phyloP scores from a whole-genome alignment of 805 yeast species.

The Kregervanrija fluxuum region DNA sequence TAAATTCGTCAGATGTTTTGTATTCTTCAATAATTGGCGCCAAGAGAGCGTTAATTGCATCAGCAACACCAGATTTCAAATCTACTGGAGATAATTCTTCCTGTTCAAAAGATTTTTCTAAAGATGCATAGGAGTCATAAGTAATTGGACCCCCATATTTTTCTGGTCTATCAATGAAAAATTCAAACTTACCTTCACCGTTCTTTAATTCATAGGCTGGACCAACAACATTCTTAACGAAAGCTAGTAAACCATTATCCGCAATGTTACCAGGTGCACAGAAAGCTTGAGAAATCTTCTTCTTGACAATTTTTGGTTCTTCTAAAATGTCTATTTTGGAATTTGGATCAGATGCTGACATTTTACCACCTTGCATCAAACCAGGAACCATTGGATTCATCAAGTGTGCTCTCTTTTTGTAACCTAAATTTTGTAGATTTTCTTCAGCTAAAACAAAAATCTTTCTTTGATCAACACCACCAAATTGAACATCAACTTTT shows the following conservation, averaged over 20 bases:
- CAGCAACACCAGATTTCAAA: conserved; percentile 86
- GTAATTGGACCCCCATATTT: conserved; percentile 92
- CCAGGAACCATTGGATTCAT: conserved; percentile 99
- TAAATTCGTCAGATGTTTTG: conserved; percentile 58
- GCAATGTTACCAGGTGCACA: conserved; percentile 93
- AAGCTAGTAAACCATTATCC: conserved; percentile 85
- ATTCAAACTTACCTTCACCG: conserved; percentile 51
- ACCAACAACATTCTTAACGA: conserved; percentile 73
- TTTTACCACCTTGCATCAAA: conserved; percentile 91
- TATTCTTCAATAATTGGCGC: conserved; percentile 78
- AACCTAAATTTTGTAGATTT: conserved; percentile 76
- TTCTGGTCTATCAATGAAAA: conserved; percentile 85
- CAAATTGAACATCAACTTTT: conserved; percentile 89
- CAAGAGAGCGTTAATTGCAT: conserved; percentile 69
- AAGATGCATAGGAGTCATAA: conserved; percentile 56
- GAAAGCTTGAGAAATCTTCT: conserved; percentile 87
- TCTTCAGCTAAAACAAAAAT: conserved; percentile 97
- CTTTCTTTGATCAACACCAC: conserved; percentile 98
- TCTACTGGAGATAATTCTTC: conserved; percentile 87
- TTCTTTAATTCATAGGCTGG: conserved; percentile 78
- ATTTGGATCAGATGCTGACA: conserved; percentile 99
- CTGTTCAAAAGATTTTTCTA: conserved; percentile 64
- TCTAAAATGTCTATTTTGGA: conserved; percentile 92
- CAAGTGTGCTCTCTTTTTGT: conserved; percentile 95
- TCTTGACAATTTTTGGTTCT: conserved; percentile 78